Evolutionary conservation across 2,329 filamentous ascomycete species (phyloP).

Genomic region (Arthrobotrys megalospora): DNA sequence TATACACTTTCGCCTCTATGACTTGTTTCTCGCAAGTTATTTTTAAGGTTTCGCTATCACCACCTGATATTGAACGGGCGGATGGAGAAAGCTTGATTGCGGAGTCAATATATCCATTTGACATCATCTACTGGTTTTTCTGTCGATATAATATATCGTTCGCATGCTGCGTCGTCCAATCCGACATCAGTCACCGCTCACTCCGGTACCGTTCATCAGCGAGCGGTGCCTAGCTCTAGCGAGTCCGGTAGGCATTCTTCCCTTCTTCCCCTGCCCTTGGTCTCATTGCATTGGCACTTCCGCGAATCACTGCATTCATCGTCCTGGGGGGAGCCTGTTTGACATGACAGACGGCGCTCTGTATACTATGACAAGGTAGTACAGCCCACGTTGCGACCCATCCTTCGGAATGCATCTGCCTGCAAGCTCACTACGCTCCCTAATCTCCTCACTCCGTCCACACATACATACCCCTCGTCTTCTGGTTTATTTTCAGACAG

Average conservation of each 20-base stretch:
- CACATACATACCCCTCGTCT: slow-evolving; percentile 5
- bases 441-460: slow-evolving; percentile 19
- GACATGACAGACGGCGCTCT: slow-evolving; percentile 20
- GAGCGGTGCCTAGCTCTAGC: slow-evolving; percentile 45
- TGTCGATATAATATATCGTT: slow-evolving; percentile 34
- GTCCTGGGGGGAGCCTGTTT: slow-evolving; percentile 20
- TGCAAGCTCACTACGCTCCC: slow-evolving; percentile 26
- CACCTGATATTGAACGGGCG: slow-evolving; percentile 19
- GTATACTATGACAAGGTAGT: slow-evolving; percentile 38
- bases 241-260: slow-evolving; percentile 41
- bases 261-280: slow-evolving; percentile 23
- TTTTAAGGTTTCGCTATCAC: slow-evolving; percentile 50
- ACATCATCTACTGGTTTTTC: slow-evolving; percentile 10
- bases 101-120: slow-evolving; percentile 23
- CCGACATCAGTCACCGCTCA: slow-evolving; percentile 34
- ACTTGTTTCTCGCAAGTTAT: slow-evolving; percentile 7
- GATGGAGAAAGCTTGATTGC: slow-evolving; percentile 37
- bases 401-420: slow-evolving; percentile 29
- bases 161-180: background rate
- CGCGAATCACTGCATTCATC: slow-evolving; percentile 31
- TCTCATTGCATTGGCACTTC: slow-evolving; percentile 20
- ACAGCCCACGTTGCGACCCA: slow-evolving; percentile 49
- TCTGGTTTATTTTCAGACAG: slow-evolving; percentile 5
- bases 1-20: slow-evolving; percentile 29
- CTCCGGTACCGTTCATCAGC: slow-evolving; percentile 26